A percentile compares a stretch with the other conserved stretches of the same genome.
These are phyloP conservation scores for Clonostachys sp. DNA, from an alignment of 2,329 filamentous ascomycete genomes.

Conservation along the genomic window DNA sequence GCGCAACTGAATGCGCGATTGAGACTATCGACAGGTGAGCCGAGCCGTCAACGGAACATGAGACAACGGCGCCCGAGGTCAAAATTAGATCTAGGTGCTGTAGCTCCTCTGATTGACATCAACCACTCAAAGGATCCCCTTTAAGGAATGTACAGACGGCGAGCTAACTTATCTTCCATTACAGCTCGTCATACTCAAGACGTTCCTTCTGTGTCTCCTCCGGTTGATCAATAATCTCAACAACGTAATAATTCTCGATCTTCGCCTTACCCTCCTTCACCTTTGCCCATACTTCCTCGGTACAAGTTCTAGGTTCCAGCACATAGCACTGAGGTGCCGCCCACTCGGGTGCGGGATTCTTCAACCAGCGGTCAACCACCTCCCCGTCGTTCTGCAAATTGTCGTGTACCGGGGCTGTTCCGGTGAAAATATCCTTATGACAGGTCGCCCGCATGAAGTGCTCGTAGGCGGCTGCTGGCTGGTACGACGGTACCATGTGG, in stretches of 20 bases:
- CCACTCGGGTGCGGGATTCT: conserved; percentile 1
- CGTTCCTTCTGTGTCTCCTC: conserved; percentile 1
- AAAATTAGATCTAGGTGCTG: too few relatives aligned
- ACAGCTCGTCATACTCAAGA: background rate
- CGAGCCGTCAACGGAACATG: too few relatives aligned
- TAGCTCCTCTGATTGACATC: too few relatives aligned
- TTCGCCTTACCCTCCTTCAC: conserved; percentile 46
- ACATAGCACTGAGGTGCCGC: conserved; percentile 49
- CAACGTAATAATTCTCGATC: conserved; percentile 32
- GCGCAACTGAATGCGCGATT: too few relatives aligned
- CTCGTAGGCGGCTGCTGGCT: conserved; percentile 51
- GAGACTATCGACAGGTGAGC: too few relatives aligned
- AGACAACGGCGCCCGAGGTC: too few relatives aligned
- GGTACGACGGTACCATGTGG: conserved; percentile 56
- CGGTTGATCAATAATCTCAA: conserved; percentile 4
- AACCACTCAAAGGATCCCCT: too few relatives aligned
- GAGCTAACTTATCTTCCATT: background rate
- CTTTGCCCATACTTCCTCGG: conserved; percentile 42
- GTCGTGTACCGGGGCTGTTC: conserved; percentile 44
- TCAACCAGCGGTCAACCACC: background rate
- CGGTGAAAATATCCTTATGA: conserved; percentile 48
- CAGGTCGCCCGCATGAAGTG: conserved; percentile 55
- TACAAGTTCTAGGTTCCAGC: conserved; percentile 50
- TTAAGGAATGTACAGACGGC: too few relatives aligned
- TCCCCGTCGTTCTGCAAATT: background rate